Base-by-base conservation (phyloP, 2,329 filamentous ascomycete species). In the Colletotrichum musicola region DNA sequence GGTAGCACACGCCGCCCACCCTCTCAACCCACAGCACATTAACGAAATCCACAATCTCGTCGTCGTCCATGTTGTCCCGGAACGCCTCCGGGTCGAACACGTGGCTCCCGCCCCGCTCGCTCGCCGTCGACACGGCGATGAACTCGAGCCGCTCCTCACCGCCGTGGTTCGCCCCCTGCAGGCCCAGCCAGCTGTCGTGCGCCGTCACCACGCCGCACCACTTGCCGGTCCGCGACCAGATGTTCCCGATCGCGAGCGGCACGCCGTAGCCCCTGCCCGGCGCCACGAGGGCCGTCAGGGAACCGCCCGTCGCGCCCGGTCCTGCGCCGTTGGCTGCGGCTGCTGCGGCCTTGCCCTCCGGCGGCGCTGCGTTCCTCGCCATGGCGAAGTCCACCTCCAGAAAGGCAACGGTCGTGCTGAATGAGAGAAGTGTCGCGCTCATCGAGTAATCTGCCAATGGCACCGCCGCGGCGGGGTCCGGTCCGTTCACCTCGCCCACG, bases 21-120 rank as follows among this genome's bases (percentile, higher is more conserved):
- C 81, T 74, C 75, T 84, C 82, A 18, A 84, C 78, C 82, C 82
- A 84, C 38, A 84, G 71, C 46, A 84, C 82, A 30, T 84, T 84
- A 18, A 84, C 79, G 72, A 84, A 80, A 64, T 85, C 81, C 30
- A 85, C 74, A 38, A 78, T 75, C 38, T 81, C 81, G 61, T 84
- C 81, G 1, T 74, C 73, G 64, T 82, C 80, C 75, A 79, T 79
- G 57, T 80, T 76, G 66, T 82, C 81, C 47, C 78, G 77, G 62
- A 82, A 83, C 18, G 75, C 75, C 14, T 82, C 81, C 20, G 75
- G 69, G 14, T 79, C 78, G 44, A 65, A 71, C 6, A 72, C 71
- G 22, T 72, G 71, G 55, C 70, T 71, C 6, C 68, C 70, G 57
- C 69, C 66, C n/a, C 81, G 77, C 75, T 84, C 82, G 70, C 77